Base-by-base conservation (phyloP, 208 protist species). In the Crithidia fasciculata region DNA sequence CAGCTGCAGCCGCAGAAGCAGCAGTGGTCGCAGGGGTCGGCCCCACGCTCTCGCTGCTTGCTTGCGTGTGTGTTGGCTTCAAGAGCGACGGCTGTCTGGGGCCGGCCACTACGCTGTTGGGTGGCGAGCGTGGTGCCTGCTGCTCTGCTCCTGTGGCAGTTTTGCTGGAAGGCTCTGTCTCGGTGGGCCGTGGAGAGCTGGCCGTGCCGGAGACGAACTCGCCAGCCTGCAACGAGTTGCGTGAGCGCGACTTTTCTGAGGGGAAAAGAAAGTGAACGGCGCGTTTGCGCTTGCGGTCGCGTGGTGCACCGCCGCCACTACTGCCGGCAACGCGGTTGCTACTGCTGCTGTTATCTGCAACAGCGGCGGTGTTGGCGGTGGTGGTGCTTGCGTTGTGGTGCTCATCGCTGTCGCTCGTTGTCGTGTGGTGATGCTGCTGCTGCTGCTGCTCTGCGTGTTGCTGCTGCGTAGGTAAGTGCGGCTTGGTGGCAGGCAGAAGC, bases 261-360 rank as follows among this genome's bases (percentile, higher is more conserved):
- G 65, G 65, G 10, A 70, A 59, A 13, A 59, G 43, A 43, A 70
- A 70, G 43, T 40, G 65, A 37, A 70, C 65, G 19, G 52, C 40
- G 6, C 53, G 65, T 39, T 50, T 61, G n/a, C 53, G 65, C 41
- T 44, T 56, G 8, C 36, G 62, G 3, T 56, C 62, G 5, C 53
- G 52, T 2, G 44, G 2, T n/a, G 60, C 19, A 18, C 28, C 47
- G 12, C 45, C 13, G 37, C 16, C 12, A 15, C 4, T 63, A 4
- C 15, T 10, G 6, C n/a, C 60, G 6, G 28, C 45, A 41, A 50
- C 41, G 15, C n/a, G 8, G 44, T 19, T 44, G 44, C 60, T 65
- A 44, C 37, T 53, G 60, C 53, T 39, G 44, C 44, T 41, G 19
- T 56, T 49, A 10, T 56, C 63, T 37, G 45, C 50, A 18, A 8